Base-by-base conservation (phyloP, 2,329 filamentous ascomycete genomes). In the Diaporthe citriasiana region DNA sequence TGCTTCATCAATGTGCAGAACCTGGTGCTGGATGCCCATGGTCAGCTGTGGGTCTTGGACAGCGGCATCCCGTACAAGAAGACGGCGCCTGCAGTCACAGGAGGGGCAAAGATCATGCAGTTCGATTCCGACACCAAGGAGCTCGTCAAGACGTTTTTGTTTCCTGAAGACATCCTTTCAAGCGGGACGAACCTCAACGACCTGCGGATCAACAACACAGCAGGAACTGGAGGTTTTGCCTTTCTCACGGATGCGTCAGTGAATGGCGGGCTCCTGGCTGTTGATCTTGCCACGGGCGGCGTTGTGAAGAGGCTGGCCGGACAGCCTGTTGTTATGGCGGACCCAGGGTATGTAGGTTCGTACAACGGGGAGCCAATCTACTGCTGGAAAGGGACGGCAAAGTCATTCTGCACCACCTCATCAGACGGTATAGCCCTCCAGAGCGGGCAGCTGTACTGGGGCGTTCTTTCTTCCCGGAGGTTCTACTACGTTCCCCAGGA, bases 1-100 rank as follows among this genome's bases (percentile, higher is more conserved):
- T 86, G 84, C 79, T 86, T 86, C 78, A 81, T 85, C 78, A 86
- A 86, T 70, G 82, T 85, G 5, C 84, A 85, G 76, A 86, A 85
- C 63, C 79, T 85, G n/a, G 82, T 85, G 10, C 79, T 84, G 15
- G 84, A 85, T 72, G 79, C 81, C 8, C 73, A 80, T 13, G 80
- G 81, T 27, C 81, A 82, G 53, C 77, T 86, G 15, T 86, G 83
- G 83, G 78, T 84, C 8, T 79, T 86, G 19, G 84, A 85, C 74
- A 83, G 78, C 42, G 84, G 84, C 2, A 84, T 85, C 56, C 79
- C 79, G 15, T 79, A 80, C 42, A 79, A 80, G n/a, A 60, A 51
- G 12, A 77, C 72, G 72, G 69, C 59, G 19, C 76, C 75, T 71
- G 79, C 84, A 3, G 63, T 81, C 0, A 77, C 79, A 12, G 79